Evolutionary conservation across 2,329 filamentous ascomycete species (phyloP).

Genomic region (Neonectria hederae): DNA sequence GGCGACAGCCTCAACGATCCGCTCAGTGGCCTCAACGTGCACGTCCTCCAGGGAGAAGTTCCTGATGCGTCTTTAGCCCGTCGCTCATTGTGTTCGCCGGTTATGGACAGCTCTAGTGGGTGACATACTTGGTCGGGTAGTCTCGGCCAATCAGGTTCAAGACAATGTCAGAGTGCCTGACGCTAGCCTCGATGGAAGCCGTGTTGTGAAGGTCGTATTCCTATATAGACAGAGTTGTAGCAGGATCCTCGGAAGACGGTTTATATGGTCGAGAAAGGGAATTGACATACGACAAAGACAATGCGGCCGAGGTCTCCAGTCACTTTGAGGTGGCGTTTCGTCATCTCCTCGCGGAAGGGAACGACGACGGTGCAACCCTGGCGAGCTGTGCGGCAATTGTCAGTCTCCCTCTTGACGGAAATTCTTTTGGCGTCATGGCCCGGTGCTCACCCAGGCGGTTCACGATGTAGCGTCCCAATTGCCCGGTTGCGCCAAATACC

Average conservation of each 20-base stretch:
- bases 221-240: conserved; percentile 53
- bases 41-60: conserved; percentile 96
- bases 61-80: conserved; percentile 57
- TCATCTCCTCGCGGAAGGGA: conserved; percentile 96
- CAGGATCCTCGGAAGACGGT: background rate
- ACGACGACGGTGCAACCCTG: conserved; percentile 94
- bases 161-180: conserved; percentile 95
- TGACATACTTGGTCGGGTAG: conserved; percentile 88
- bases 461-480: conserved; percentile 96
- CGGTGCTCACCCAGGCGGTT: conserved; percentile 78
- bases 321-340: conserved; percentile 95
- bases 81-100: background rate
- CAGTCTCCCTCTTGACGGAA: conserved; percentile 26
- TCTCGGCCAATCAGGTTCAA: conserved; percentile 95
- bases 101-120: background rate
- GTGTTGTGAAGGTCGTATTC: conserved; percentile 97
- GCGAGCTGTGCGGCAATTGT: conserved; percentile 66
- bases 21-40: conserved; percentile 89
- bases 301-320: conserved; percentile 93
- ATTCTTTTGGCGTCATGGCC: background rate
- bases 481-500: conserved; percentile 96
- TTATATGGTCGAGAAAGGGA: background rate
- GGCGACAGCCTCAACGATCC: conserved; percentile 91
- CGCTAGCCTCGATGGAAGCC: conserved; percentile 93
- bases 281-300: conserved; percentile 75